These are phyloP conservation scores for Sclerotinia spermophila DNA, from an alignment of 2,329 filamentous ascomycete genomes.

Conservation along the genomic window DNA sequence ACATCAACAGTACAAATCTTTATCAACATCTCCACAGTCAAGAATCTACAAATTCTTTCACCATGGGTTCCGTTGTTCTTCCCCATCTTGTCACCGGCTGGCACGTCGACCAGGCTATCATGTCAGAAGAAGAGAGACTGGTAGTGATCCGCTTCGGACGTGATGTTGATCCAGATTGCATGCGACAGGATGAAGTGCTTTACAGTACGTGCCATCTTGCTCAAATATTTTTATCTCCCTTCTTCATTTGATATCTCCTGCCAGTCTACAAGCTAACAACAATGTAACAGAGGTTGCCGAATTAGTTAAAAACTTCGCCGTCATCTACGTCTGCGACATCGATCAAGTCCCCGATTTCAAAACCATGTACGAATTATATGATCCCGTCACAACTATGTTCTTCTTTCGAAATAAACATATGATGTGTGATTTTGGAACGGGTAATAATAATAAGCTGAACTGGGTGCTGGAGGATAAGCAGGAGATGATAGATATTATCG, in stretches of 20 bases:
- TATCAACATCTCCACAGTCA: neutral
- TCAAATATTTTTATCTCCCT: neutral
- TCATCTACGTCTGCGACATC: conserved; percentile 91
- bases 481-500: conserved; percentile 96
- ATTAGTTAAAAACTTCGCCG: conserved; percentile 87
- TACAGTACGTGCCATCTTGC: conserved; percentile 53
- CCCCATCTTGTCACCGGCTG: conserved; percentile 89
- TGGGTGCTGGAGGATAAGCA: conserved; percentile 97
- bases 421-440: conserved; percentile 96
- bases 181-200: conserved; percentile 86
- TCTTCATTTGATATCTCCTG: neutral
- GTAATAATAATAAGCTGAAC: conserved; percentile 98
- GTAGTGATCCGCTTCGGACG: conserved; percentile 92
- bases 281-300: conserved; percentile 65
- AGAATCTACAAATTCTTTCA: neutral
- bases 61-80: conserved; percentile 75
- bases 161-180: conserved; percentile 76
- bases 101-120: conserved; percentile 98
- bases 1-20: neutral
- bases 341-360: conserved; percentile 92
- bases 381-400: conserved; percentile 94
- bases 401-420: conserved; percentile 99
- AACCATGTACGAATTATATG: conserved; percentile 89
- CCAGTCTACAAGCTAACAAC: neutral
- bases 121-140: conserved; percentile 81